phyloP scores from a whole-genome alignment of 345 rosid species.

The Excoecaria cochinchinensis region DNA sequence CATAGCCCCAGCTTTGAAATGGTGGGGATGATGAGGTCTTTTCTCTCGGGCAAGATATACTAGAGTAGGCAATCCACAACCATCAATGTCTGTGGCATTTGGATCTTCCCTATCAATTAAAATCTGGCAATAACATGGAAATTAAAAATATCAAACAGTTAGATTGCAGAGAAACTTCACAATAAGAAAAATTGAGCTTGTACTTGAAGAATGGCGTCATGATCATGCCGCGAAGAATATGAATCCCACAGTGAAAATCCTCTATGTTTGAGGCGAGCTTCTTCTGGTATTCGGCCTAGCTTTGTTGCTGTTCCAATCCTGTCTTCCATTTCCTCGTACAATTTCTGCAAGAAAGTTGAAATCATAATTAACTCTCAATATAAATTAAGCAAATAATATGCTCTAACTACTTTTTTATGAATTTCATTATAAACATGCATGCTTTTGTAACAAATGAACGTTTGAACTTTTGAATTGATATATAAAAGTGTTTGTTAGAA shows the following conservation, averaged over 20 bases:
- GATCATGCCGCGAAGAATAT: slow-evolving; percentile 28
- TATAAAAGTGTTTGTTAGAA: not conserved
- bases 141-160: not conserved
- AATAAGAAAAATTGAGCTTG: not conserved
- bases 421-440: too few species aligned
- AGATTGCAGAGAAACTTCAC: too few species aligned
- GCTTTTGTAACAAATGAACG: too few species aligned
- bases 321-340: slow-evolving; percentile 33
- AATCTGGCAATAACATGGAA: slow-evolving; percentile 10
- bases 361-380: not conserved
- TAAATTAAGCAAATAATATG: not conserved
- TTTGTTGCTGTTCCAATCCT: slow-evolving; percentile 26
- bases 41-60: slow-evolving; percentile 53
- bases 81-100: slow-evolving; percentile 30
- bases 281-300: slow-evolving; percentile 31
- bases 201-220: slow-evolving; percentile 43
- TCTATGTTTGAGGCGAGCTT: slow-evolving; percentile 18
- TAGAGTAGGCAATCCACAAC: slow-evolving; percentile 39
- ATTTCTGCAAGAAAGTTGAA: slow-evolving; percentile 20
- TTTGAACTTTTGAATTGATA: not conserved
- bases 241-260: slow-evolving; percentile 38
- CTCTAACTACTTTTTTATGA: too few species aligned
- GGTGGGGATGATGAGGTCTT: slow-evolving; percentile 39
- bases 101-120: slow-evolving; percentile 27
- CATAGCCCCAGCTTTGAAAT: slow-evolving; percentile 58